Percentiles rank a stretch among this genome's conserved stretches.
phyloP scores from a whole-genome alignment of 768 basidiomycete species.

The Calocera viscosa region DNA sequence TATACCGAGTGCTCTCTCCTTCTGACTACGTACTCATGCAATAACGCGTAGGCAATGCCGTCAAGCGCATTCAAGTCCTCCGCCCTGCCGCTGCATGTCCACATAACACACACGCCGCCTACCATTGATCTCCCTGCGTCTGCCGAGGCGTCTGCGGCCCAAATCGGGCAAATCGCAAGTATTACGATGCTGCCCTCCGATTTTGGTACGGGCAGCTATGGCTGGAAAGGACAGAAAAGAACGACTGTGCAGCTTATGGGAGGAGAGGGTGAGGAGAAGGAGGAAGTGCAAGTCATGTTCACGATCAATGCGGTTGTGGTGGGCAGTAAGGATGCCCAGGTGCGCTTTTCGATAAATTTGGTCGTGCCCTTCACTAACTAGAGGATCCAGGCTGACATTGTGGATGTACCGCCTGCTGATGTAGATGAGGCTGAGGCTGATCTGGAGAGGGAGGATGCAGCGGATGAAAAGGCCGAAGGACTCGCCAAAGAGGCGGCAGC shows the following conservation, averaged over 20 bases:
- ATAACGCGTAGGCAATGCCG: constrained; percentile 38
- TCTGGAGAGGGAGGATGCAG: neutral
- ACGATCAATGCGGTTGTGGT: constrained; percentile 69
- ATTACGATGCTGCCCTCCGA: constrained; percentile 44
- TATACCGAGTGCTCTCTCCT: constrained; percentile 18
- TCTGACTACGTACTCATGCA: constrained; percentile 8
- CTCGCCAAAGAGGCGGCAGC: neutral
- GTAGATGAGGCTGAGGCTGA: constrained; percentile 7
- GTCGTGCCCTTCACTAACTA: neutral
- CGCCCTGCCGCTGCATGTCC: constrained; percentile 57
- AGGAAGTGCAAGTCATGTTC: constrained; percentile 60
- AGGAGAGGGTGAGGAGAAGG: constrained; percentile 38
- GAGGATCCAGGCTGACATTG: neutral
- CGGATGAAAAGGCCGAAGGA: neutral
- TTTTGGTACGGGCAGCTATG: constrained; percentile 67
- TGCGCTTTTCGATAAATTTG: neutral
- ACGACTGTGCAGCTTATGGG: constrained; percentile 51
- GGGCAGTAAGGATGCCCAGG: constrained; percentile 48
- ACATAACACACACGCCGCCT: constrained; percentile 54
- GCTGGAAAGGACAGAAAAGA: constrained; percentile 69
- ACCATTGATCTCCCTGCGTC: constrained; percentile 25
- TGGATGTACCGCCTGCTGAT: neutral
- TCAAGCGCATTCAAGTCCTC: constrained; percentile 42
- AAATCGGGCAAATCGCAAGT: constrained; percentile 47
- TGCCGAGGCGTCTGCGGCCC: too few relatives aligned